Evolutionary conservation across 2,329 filamentous ascomycete species (phyloP), one percentile per base, ranked within the genome.

Genomic region (Ascochyta rabiei): DNA sequence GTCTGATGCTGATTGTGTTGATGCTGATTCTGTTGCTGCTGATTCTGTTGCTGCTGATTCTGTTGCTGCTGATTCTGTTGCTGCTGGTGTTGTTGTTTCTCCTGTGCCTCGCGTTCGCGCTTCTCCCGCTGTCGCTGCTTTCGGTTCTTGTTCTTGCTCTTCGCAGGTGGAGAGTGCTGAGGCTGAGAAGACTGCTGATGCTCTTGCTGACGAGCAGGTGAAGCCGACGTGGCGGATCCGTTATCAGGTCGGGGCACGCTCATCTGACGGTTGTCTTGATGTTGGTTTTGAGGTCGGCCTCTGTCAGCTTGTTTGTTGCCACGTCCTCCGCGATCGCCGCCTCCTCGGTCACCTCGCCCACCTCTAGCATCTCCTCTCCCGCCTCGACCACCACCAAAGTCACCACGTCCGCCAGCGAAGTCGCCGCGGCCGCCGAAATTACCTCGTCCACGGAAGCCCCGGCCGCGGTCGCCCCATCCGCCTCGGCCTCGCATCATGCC

Each of bases 371-470:
- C 48, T 53, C 44, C 48, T 46, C 48, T 49, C 61, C 70, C 57
- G 62, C 75, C 56, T 61, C 70, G 58, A 51, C 72, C 57, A 41
- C 69, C 59, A 41, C 61, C 45, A 30, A 68, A 56, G 35, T 62
- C 59, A 21, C 59, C 61, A 34, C 59, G 53, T 10, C 59, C 59
- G 21, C 59, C 58, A 43, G 56, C 53, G 44, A 53, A 63, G 57
- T 42, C 54, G 23, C 54, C 54, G 19, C 54, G 54, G 34, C 67
- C 66, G 13, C 63, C 54, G 18, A 57, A 62, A 12, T 65, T 70
- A 18, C 69, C 70, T 60, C 72, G 57, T 48, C 70, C 68, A 35
- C 72, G 71, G 48, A 71, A 70, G n/a, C 72, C 72, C 40, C 73
- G 69, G 21, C 70, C 73, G 33, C 73, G 69, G 57, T 74, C 72